These are phyloP conservation scores for Akanthomyces uredinophilus DNA, from an alignment of 2,329 filamentous ascomycete species.

Conservation along the genomic window DNA sequence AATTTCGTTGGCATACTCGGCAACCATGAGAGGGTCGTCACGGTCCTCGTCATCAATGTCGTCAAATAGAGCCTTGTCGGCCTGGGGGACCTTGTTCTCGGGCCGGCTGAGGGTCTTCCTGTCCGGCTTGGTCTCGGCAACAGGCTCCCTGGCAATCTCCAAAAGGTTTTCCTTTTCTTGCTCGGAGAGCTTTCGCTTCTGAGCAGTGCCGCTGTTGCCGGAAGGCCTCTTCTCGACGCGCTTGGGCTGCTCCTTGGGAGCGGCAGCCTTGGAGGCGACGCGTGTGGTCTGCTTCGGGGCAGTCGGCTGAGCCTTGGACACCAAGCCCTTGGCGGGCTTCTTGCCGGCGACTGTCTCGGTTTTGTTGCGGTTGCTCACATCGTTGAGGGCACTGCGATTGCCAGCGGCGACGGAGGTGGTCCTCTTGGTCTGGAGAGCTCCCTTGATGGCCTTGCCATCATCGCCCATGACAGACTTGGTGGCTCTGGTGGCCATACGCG, in stretches of 20 bases:
- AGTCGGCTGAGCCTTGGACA: constrained; percentile 79
- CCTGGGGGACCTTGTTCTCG: constrained; percentile 27
- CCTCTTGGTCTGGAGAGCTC: constrained; percentile 67
- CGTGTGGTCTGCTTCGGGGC: constrained; percentile 65
- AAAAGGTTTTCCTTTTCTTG: constrained; percentile 24
- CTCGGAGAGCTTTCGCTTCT: constrained; percentile 54
- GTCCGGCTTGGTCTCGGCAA: constrained; percentile 30
- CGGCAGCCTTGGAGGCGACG: constrained; percentile 56
- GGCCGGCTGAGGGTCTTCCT: constrained; percentile 27
- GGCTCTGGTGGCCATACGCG: constrained; percentile 88
- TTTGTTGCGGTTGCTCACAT: constrained; percentile 94
- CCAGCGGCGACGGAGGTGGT: constrained; percentile 47
- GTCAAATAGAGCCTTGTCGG: constrained; percentile 42
- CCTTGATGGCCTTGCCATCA: constrained; percentile 58
- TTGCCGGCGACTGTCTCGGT: constrained; percentile 66
- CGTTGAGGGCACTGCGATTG: constrained; percentile 81
- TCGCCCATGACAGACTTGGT: constrained; percentile 71
- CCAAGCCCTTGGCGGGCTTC: constrained; percentile 65
- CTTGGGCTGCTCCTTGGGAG: constrained; percentile 56
- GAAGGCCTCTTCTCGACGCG: constrained; percentile 59
- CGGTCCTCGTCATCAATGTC: constrained; percentile 75
- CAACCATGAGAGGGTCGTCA: constrained; percentile 95
- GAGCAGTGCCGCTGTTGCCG: constrained; percentile 56
- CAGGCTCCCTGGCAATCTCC: constrained; percentile 14
- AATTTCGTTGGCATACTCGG: constrained; percentile 94